A percentile compares a stretch with the other conserved stretches of the same genome.
phyloP scores from a whole-genome alignment of 106 monocot species.

The Platanthera zijinensis region DNA sequence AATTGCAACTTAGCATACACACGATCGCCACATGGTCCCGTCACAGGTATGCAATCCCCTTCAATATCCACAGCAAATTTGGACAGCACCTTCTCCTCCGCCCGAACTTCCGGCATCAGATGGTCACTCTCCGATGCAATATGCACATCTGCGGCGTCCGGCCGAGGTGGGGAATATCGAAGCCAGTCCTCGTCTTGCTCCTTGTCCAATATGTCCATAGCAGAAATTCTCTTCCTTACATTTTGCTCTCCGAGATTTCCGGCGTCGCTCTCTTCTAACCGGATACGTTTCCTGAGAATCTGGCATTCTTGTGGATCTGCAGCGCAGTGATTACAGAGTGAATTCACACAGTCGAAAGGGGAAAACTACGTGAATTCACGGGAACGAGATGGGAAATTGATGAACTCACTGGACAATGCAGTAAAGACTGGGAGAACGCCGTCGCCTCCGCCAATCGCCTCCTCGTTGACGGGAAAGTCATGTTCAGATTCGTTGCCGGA shows the following conservation, averaged over 20 bases:
- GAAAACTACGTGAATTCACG: background rate
- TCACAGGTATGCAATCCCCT: constrained; percentile 71
- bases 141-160: background rate
- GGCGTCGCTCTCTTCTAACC: background rate
- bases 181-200: constrained; percentile 64
- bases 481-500: constrained; percentile 15
- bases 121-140: background rate
- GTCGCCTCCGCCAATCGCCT: constrained; percentile 9
- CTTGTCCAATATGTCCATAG: constrained; percentile 10
- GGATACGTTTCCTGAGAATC: constrained; percentile 23
- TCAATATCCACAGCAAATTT: constrained; percentile 78
- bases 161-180: constrained; percentile 26
- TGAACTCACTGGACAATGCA: background rate
- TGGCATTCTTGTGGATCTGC: constrained; percentile 7
- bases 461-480: constrained; percentile 20
- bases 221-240: constrained; percentile 24
- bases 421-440: background rate
- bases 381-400: background rate
- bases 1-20: constrained; percentile 68
- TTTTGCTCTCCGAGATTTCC: constrained; percentile 20
- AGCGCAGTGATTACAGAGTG: background rate
- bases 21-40: constrained; percentile 62
- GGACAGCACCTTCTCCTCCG: constrained; percentile 53
- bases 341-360: background rate
- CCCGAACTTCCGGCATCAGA: constrained; percentile 2